Evolutionary conservation across 177 flowering plant species (phyloP).

Genomic region (Vitis hybrid): DNA sequence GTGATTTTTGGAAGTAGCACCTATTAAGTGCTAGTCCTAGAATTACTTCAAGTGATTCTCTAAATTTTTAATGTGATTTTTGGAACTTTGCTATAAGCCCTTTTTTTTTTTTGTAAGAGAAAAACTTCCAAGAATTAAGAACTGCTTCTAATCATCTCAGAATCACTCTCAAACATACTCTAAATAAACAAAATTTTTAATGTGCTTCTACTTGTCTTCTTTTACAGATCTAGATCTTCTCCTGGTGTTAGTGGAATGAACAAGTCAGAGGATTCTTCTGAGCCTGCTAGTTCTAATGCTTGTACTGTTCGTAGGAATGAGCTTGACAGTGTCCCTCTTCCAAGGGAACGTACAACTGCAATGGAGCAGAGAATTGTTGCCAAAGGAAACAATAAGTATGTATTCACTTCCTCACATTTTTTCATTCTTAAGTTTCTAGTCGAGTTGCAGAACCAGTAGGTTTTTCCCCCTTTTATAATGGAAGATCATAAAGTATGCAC

Average conservation of each 20-base stretch:
- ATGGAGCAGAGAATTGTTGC: constrained; percentile 21
- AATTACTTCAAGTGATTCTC: no score
- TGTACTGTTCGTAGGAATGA: constrained; percentile 18
- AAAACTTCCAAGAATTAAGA: no score
- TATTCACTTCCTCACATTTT: background rate
- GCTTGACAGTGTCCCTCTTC: constrained; percentile 17
- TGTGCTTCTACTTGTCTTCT: background rate
- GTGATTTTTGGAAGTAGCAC: no score
- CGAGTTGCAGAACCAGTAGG: background rate
- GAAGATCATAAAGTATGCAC: no score
- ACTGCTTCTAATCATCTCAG: background rate
- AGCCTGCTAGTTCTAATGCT: constrained; percentile 22
- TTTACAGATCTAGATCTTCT: constrained; percentile 27
- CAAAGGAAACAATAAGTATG: constrained; percentile 29
- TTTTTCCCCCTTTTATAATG: background rate
- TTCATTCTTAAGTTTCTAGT: background rate
- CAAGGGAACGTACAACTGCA: constrained; percentile 13
- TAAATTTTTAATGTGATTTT: no score
- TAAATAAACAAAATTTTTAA: background rate
- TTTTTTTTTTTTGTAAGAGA: no score
- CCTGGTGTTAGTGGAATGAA: constrained; percentile 24
- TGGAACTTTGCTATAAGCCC: no score
- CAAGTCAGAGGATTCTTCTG: constrained; percentile 22
- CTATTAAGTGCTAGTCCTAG: no score
- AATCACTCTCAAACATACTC: background rate